A percentile compares a stretch with the other conserved stretches of the same genome.
These are phyloP conservation scores for Smallanthus sonchifolius DNA, from an alignment of 129 eudicot genomes.

Conservation along the genomic window DNA sequence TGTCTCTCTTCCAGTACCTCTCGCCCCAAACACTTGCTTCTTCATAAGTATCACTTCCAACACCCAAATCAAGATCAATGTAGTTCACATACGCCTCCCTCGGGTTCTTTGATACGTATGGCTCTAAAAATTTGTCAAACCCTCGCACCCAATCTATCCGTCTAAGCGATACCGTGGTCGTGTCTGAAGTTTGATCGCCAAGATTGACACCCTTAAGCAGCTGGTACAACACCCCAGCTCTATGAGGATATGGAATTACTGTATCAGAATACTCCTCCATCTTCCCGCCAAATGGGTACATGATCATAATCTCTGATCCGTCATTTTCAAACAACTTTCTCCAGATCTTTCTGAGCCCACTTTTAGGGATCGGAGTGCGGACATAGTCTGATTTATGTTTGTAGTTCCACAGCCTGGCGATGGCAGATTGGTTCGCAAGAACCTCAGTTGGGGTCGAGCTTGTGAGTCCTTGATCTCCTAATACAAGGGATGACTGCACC, in stretches of 20 bases:
- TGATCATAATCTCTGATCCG: neutral
- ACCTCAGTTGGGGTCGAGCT: neutral
- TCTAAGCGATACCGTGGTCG: neutral
- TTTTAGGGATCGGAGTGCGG: neutral
- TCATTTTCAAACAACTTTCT: conserved; percentile 8
- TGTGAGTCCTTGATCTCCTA: neutral
- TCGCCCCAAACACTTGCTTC: neutral
- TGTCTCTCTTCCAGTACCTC: conserved; percentile 1
- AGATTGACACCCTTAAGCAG: neutral
- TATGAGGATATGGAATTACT: neutral
- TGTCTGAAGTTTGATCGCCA: neutral
- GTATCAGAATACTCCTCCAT: conserved; percentile 14
- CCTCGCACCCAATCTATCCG: conserved; percentile 11
- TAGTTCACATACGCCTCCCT: conserved; percentile 27
- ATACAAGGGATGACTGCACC: neutral
- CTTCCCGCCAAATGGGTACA: conserved; percentile 17
- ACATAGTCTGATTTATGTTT: conserved; percentile 20
- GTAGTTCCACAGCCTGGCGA: neutral
- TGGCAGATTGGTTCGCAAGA: neutral
- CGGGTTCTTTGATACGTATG: conserved; percentile 24
- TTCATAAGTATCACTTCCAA: neutral
- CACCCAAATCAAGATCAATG: conserved; percentile 32
- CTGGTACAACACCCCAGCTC: neutral
- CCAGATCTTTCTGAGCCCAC: neutral
- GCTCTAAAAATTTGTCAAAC: conserved; percentile 5